Conservation (phyloP, 148 eudicot species). For the Fagopyrum tataricum region DNA sequence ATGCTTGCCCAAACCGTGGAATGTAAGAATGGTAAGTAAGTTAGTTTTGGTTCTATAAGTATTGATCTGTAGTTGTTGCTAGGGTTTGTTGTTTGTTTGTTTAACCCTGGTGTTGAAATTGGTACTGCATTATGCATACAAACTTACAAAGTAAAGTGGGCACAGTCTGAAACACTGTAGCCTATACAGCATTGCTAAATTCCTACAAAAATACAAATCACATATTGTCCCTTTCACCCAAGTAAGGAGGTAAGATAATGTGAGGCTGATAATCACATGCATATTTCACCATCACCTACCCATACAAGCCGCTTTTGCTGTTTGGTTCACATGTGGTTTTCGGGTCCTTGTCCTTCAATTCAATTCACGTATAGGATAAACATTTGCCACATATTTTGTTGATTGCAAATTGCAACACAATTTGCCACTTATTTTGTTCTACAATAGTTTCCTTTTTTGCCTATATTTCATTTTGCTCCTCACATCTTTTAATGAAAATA, state of each 20-base stretch:
- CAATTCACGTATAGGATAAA: not conserved
- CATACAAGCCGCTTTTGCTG: not conserved
- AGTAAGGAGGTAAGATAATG: not conserved
- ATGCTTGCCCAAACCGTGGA: conserved; percentile 82
- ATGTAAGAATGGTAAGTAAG: conserved; percentile 6
- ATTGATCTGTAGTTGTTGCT: too few species aligned
- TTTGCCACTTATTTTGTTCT: too few species aligned
- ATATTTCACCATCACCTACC: not conserved
- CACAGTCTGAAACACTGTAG: not conserved
- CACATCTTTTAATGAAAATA: too few species aligned
- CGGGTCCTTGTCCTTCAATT: not conserved
- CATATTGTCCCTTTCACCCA: not conserved
- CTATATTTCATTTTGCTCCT: too few species aligned
- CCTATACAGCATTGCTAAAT: not conserved
- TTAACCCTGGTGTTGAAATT: too few species aligned
- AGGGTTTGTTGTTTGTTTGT: too few species aligned
- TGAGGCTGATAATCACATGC: not conserved
- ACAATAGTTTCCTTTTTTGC: too few species aligned
- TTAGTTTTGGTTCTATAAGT: too few species aligned
- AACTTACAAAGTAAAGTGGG: too few species aligned
- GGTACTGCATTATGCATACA: too few species aligned
- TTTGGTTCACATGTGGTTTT: not conserved
- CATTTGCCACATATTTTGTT: too few species aligned
- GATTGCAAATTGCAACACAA: too few species aligned
- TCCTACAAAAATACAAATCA: not conserved